These are phyloP conservation scores for Saccharomyces hybrid DNA, from an alignment of 1,139 yeast genomes.

Conservation along the genomic window DNA sequence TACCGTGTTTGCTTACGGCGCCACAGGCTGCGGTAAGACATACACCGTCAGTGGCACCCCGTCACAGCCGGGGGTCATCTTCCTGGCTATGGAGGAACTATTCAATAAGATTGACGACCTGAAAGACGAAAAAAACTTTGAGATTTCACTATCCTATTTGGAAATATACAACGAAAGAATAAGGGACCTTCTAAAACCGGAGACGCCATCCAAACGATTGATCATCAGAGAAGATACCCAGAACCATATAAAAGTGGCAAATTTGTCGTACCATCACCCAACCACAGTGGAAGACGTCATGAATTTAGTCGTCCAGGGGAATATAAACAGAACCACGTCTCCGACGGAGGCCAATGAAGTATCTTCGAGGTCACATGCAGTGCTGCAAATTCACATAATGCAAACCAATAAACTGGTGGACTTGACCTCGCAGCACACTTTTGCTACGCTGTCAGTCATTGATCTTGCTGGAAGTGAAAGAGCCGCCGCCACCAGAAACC, in stretches of 20 bases:
- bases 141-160: slow-evolving; percentile 62
- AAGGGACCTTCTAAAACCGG: slow-evolving; percentile 64
- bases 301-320: slow-evolving; percentile 69
- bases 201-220: slow-evolving; percentile 36
- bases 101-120: slow-evolving; percentile 52
- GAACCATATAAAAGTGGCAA: slow-evolving; percentile 63
- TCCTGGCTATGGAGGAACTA: slow-evolving; percentile 69
- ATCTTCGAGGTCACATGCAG: slow-evolving; percentile 90
- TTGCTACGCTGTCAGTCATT: slow-evolving; percentile 75
- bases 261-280: slow-evolving; percentile 61
- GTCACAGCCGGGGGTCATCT: slow-evolving; percentile 71
- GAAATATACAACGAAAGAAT: slow-evolving; percentile 90
- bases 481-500: slow-evolving; percentile 79
- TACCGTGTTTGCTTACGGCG: slow-evolving; percentile 94
- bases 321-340: slow-evolving; percentile 68
- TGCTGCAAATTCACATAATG: slow-evolving; percentile 67
- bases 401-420: slow-evolving; percentile 53
- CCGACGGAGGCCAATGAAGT: slow-evolving; percentile 89
- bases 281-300: slow-evolving; percentile 65
- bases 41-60: slow-evolving; percentile 79
- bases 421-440: slow-evolving; percentile 57
- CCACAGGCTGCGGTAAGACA: slow-evolving; percentile 98
- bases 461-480: slow-evolving; percentile 94
- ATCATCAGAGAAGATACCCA: slow-evolving; percentile 66
- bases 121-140: slow-evolving; percentile 49